A percentile compares a stretch with the other conserved stretches of the same genome.
Evolutionary conservation across 2,329 filamentous ascomycete genomes (phyloP).

Genomic region (Trichoderma polysporum): DNA sequence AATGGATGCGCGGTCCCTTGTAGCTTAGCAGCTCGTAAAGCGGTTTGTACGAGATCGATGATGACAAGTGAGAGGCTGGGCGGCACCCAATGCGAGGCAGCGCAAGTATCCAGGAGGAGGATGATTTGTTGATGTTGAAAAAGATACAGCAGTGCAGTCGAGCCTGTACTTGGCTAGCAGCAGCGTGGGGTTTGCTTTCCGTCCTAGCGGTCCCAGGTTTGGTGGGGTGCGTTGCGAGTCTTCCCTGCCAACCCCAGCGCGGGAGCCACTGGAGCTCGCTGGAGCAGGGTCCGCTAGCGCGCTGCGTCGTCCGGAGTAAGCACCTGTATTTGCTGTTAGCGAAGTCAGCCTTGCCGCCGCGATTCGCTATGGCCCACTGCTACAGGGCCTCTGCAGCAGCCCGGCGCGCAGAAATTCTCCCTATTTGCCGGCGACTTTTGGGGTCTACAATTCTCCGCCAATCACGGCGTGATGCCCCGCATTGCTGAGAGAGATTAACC

Average conservation of each 20-base stretch:
- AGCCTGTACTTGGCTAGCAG: background rate
- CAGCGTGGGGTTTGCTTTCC: slow-evolving; percentile 7
- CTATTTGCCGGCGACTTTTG: slow-evolving; percentile 17
- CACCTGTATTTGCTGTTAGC: background rate
- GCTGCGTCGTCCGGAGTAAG: background rate
- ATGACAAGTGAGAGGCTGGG: background rate
- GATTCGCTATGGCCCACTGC: background rate
- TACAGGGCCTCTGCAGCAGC: background rate
- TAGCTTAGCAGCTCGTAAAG: background rate
- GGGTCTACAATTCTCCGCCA: slow-evolving; percentile 21
- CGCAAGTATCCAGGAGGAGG: slow-evolving; percentile 3
- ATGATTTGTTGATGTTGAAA: slow-evolving; percentile 5
- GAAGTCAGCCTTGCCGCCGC: slow-evolving; percentile 4
- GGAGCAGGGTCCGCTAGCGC: background rate
- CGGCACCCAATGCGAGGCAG: background rate
- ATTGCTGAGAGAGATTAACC: slow-evolving; percentile 11
- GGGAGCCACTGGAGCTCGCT: slow-evolving; percentile 18
- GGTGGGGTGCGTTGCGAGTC: background rate
- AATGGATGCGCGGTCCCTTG: background rate
- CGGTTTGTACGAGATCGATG: background rate
- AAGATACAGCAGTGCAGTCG: background rate
- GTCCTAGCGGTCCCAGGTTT: background rate
- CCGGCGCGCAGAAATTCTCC: slow-evolving; percentile 19
- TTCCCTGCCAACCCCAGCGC: slow-evolving; percentile 9
- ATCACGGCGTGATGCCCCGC: slow-evolving; percentile 9